These are phyloP conservation scores for Saccharomyces pastorianus DNA, from an alignment of 1,139 yeast species.

Conservation along the genomic window DNA sequence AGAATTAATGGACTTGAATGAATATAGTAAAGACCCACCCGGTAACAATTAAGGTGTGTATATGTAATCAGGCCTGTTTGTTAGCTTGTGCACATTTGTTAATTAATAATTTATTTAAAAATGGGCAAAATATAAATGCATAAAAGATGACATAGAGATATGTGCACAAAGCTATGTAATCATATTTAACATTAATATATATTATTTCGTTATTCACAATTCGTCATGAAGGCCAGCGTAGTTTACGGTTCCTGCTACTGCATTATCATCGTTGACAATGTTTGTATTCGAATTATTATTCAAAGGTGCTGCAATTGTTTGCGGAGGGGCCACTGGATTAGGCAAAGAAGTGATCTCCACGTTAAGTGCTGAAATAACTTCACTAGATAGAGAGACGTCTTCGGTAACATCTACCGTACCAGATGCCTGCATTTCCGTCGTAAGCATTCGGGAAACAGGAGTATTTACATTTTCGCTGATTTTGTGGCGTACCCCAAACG, in stretches of 20 bases:
- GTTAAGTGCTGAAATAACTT: not conserved
- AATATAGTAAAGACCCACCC: not conserved
- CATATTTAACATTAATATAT: not conserved
- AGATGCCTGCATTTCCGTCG: not conserved
- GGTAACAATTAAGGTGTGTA: not conserved
- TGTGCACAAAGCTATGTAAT: not conserved
- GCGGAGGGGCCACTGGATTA: not conserved
- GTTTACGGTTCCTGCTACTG: not conserved
- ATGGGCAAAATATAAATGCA: not conserved
- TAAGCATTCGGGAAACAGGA: not conserved
- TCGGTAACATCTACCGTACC: not conserved
- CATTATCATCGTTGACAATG: not conserved
- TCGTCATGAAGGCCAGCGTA: not conserved
- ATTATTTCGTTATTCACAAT: not conserved
- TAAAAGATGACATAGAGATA: not conserved
- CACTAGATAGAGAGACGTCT: not conserved
- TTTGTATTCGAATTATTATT: not conserved
- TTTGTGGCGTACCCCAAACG: not conserved
- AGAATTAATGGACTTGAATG: constrained; percentile 4
- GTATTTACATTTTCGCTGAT: not conserved
- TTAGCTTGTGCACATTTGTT: not conserved
- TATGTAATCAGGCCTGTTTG: not conserved
- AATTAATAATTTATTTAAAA: not conserved
- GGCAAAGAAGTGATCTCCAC: not conserved
- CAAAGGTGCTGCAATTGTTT: not conserved